Evolutionary conservation across 805 yeast genomes (phyloP), one percentile per base, ranked within the genome.

Genomic region (Candida khao-thaluensis): DNA sequence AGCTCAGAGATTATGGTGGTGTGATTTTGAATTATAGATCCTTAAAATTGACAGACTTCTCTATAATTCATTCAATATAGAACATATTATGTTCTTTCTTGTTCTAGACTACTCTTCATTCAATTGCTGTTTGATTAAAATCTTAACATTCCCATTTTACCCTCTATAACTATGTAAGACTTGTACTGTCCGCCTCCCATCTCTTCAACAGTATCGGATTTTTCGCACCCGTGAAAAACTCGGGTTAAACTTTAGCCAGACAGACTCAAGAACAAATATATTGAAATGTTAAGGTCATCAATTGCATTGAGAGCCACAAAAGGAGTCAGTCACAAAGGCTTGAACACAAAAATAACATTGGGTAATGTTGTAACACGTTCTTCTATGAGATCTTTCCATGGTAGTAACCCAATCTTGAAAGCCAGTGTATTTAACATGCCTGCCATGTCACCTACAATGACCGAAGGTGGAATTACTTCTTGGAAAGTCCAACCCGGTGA

Each of bases 371-470:
- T 4, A n/a, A 8, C 11, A 3, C 17, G 10, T 5, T 9, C 31
- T 18, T 12, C 15, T 7, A 30, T 5, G 7, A 30, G 35, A 25
- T 25, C 18, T 22, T 25, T 40, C 17, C 43, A 40, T 10, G n/a
- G 16, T 9, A 17, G 25, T 15, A 15, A 12, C 29, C n/a, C 17
- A 8, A 11, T 31, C 23, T 14, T 16, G 28, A 73, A 65, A 2
- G 79, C 76, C 4, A 56, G 66, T 15, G 62, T 69, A 25, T 88
- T 87, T 66, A 81, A 72, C 38, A 91, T 91, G 98, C 99, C 99
- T 3, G 97, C 99, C 17, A 87, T 91, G 96, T 90, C 97, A 4
- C 99, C 99, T 30, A 91, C 99, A 5, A 91, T 91, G 99, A 88
- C 89, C 21, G 86, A 82, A 57, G 99, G 99, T 28, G 96, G 95